These are phyloP conservation scores for Didymella lethalis DNA, from an alignment of 2,329 filamentous ascomycete genomes.

Conservation along the genomic window DNA sequence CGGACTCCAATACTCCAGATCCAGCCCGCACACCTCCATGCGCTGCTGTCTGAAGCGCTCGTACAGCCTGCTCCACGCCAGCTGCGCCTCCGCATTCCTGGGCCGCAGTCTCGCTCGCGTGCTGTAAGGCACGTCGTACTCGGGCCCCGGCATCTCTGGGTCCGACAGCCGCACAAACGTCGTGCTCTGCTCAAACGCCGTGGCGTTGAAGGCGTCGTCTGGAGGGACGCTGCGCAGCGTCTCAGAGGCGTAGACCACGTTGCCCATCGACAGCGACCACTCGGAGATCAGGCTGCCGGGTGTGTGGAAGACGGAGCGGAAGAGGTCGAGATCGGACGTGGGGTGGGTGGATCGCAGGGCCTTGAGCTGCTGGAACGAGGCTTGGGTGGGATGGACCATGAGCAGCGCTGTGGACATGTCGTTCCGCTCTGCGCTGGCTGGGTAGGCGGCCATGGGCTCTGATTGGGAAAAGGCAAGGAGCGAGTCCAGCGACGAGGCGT, in stretches of 20 bases:
- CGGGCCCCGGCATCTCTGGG: conserved; percentile 58
- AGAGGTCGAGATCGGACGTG: conserved; percentile 44
- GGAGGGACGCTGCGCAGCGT: conserved; percentile 39
- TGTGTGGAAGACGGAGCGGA: conserved; percentile 42
- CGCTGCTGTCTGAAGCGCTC: conserved; percentile 58
- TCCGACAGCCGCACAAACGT: conserved; percentile 59
- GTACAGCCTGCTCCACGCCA: conserved; percentile 60
- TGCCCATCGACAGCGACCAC: conserved; percentile 50
- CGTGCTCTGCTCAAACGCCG: conserved; percentile 52
- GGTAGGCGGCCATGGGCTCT: conserved; percentile 47
- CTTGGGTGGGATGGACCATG: conserved; percentile 47
- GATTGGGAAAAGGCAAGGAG: conserved; percentile 53
- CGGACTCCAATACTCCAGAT: conserved; percentile 56
- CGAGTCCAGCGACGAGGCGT: conserved; percentile 57
- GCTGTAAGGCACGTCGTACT: conserved; percentile 58
- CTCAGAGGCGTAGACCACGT: conserved; percentile 49
- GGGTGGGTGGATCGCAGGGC: conserved; percentile 36
- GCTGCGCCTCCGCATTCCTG: conserved; percentile 56
- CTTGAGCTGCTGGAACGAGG: conserved; percentile 43
- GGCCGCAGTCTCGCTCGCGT: conserved; percentile 54
- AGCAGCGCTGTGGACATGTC: conserved; percentile 50
- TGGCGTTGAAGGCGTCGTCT: conserved; percentile 55
- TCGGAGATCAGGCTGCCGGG: conserved; percentile 49
- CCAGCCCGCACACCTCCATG: conserved; percentile 62
- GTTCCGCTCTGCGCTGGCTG: conserved; percentile 40